These are phyloP conservation scores for Fusarium odoratissimum DNA, from an alignment of 2,329 filamentous ascomycete species.

Conservation along the genomic window DNA sequence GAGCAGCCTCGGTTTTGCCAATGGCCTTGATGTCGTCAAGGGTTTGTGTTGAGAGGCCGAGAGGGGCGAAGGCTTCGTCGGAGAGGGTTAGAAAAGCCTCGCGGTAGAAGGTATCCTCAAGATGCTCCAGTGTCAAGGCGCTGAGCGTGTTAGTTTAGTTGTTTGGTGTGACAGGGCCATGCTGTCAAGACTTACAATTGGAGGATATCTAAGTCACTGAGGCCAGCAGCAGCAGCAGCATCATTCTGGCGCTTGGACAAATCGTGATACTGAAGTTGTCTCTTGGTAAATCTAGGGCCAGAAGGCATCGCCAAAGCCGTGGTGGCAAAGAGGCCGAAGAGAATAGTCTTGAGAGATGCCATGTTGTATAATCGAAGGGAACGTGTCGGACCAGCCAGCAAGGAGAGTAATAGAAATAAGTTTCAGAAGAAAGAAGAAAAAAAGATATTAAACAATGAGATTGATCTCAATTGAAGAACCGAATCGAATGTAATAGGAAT, in stretches of 20 bases:
- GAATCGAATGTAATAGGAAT: constrained; percentile 16
- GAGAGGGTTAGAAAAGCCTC: constrained; percentile 76
- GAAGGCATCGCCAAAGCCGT: constrained; percentile 61
- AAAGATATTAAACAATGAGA: constrained; percentile 21
- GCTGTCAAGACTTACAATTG: constrained; percentile 62
- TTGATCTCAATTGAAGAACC: constrained; percentile 6
- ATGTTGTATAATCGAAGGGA: constrained; percentile 46
- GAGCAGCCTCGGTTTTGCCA: constrained; percentile 68
- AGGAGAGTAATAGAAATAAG: neutral
- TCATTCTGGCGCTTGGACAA: constrained; percentile 63
- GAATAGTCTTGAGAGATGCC: constrained; percentile 53
- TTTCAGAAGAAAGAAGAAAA: neutral
- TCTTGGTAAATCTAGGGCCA: constrained; percentile 55
- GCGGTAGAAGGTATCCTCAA: constrained; percentile 79
- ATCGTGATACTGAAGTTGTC: constrained; percentile 60
- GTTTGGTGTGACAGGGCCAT: neutral
- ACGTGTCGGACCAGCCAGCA: constrained; percentile 41
- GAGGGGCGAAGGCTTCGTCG: constrained; percentile 71
- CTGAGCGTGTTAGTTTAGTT: constrained; percentile 31
- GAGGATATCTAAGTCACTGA: constrained; percentile 66
- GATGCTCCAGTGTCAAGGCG: constrained; percentile 79
- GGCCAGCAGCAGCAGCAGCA: constrained; percentile 58
- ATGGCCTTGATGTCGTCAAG: constrained; percentile 68
- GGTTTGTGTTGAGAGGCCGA: constrained; percentile 47
- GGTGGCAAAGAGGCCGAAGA: constrained; percentile 59